These are phyloP conservation scores for Lizonia empirigonia DNA, from an alignment of 2,329 filamentous ascomycete species.

Conservation along the genomic window DNA sequence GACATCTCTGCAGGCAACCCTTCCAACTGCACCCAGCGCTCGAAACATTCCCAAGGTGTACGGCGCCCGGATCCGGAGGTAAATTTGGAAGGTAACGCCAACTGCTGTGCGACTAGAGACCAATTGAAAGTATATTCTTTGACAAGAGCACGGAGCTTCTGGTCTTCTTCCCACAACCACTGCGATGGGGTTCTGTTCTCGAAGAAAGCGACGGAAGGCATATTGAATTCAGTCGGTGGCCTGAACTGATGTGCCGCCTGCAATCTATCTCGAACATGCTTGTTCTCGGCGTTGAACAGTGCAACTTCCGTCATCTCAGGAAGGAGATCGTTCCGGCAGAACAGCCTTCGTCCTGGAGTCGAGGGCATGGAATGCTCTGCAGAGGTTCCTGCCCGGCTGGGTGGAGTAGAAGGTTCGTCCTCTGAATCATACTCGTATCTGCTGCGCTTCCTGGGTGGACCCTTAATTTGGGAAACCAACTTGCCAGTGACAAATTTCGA, in stretches of 20 bases:
- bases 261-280: constrained; percentile 84
- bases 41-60: constrained; percentile 98
- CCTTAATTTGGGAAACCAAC: constrained; percentile 70
- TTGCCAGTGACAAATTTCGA: constrained; percentile 87
- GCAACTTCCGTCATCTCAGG: constrained; percentile 79
- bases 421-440: constrained; percentile 83
- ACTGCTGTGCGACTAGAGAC: constrained; percentile 86
- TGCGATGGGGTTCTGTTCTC: constrained; percentile 86
- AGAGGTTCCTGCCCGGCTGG: constrained; percentile 47
- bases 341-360: constrained; percentile 48
- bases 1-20: constrained; percentile 90
- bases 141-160: constrained; percentile 82
- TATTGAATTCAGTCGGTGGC: constrained; percentile 86
- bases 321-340: constrained; percentile 57
- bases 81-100: constrained; percentile 75
- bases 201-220: constrained; percentile 90
- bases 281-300: constrained; percentile 87
- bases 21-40: constrained; percentile 92
- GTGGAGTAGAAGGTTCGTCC: constrained; percentile 56
- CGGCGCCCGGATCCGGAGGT: constrained; percentile 86
- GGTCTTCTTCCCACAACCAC: constrained; percentile 89
- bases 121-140: constrained; percentile 97
- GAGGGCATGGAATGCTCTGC: constrained; percentile 52
- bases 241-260: constrained; percentile 92
- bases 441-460: constrained; percentile 75